phyloP scores from a whole-genome alignment of 306 rosid genomes.

The Lablab purpureus region DNA sequence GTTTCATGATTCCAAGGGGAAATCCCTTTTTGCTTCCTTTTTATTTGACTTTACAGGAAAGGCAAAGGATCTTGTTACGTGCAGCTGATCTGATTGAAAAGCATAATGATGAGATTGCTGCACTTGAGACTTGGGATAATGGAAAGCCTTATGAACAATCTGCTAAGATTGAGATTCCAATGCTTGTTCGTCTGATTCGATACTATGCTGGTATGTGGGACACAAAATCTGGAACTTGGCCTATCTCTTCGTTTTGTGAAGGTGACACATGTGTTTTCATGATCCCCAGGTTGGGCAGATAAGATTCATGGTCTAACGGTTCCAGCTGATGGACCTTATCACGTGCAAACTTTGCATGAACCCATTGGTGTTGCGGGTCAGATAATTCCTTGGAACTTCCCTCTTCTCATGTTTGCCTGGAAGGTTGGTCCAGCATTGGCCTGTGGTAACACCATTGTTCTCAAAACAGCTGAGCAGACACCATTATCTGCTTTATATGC shows the following conservation, averaged over 20 bases:
- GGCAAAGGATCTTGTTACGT: slow-evolving; percentile 69
- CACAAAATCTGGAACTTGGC: background rate
- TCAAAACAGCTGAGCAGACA: slow-evolving; percentile 96
- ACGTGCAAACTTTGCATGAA: slow-evolving; percentile 90
- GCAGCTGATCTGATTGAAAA: slow-evolving; percentile 86
- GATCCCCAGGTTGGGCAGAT: slow-evolving; percentile 86
- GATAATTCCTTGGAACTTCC: slow-evolving; percentile 98
- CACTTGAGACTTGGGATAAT: slow-evolving; percentile 95
- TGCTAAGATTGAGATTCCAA: slow-evolving; percentile 70
- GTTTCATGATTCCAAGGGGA: slow-evolving; percentile 11
- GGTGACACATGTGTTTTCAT: slow-evolving; percentile 20
- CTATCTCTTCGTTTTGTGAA: slow-evolving; percentile 8
- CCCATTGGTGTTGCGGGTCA: slow-evolving; percentile 97
- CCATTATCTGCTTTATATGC: slow-evolving; percentile 83
- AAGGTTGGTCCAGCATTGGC: slow-evolving; percentile 94
- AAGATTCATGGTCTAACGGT: slow-evolving; percentile 91
- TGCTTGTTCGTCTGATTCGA: slow-evolving; percentile 72
- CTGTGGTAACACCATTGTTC: slow-evolving; percentile 82
- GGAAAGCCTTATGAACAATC: slow-evolving; percentile 92
- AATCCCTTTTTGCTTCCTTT: background rate
- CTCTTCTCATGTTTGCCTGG: slow-evolving; percentile 92
- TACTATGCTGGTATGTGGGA: slow-evolving; percentile 79
- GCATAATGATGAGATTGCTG: slow-evolving; percentile 76
- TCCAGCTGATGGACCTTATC: slow-evolving; percentile 83
- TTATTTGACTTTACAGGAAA: slow-evolving; percentile 60